Evolutionary conservation across 1,284 basidiomycete genomes (phyloP).

Genomic region (Trametes pubescens): DNA sequence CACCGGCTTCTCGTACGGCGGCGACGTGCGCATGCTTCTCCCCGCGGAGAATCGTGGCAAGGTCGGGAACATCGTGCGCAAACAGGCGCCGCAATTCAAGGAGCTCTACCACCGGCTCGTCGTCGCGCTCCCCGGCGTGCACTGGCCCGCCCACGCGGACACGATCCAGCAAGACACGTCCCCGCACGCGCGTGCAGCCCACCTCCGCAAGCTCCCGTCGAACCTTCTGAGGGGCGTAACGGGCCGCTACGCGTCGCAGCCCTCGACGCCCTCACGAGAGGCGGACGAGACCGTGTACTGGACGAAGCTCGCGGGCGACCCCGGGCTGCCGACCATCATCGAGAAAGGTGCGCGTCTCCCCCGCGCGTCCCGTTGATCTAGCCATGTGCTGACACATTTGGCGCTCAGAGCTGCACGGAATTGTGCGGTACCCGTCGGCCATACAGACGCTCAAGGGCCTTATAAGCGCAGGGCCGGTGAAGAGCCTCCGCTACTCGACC

Average conservation of each 20-base stretch:
- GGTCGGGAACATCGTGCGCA: constrained; percentile 91
- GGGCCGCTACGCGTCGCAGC: constrained; percentile 53
- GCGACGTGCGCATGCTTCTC: constrained; percentile 93
- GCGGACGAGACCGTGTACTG: constrained; percentile 80
- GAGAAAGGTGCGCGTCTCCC: constrained; percentile 56
- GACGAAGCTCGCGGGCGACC: constrained; percentile 74
- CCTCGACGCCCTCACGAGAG: constrained; percentile 45
- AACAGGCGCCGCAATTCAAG: constrained; percentile 85
- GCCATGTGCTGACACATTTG: background rate
- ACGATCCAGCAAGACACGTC: constrained; percentile 76
- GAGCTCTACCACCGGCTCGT: constrained; percentile 87
- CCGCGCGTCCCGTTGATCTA: background rate
- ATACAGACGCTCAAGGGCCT: constrained; percentile 89
- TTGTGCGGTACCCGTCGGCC: constrained; percentile 86
- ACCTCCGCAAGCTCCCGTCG: constrained; percentile 80
- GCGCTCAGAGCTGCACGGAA: constrained; percentile 70
- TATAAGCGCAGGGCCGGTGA: constrained; percentile 81
- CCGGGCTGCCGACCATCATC: constrained; percentile 63
- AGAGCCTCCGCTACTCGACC: constrained; percentile 79
- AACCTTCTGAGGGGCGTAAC: constrained; percentile 68
- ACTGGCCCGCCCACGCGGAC: constrained; percentile 62
- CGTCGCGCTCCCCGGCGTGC: constrained; percentile 77
- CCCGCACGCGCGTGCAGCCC: constrained; percentile 70
- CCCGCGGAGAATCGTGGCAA: constrained; percentile 96
- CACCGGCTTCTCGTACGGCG: constrained; percentile 87